Conservation (phyloP, 805 yeast species). For the Teunomyces gatunensis region DNA sequence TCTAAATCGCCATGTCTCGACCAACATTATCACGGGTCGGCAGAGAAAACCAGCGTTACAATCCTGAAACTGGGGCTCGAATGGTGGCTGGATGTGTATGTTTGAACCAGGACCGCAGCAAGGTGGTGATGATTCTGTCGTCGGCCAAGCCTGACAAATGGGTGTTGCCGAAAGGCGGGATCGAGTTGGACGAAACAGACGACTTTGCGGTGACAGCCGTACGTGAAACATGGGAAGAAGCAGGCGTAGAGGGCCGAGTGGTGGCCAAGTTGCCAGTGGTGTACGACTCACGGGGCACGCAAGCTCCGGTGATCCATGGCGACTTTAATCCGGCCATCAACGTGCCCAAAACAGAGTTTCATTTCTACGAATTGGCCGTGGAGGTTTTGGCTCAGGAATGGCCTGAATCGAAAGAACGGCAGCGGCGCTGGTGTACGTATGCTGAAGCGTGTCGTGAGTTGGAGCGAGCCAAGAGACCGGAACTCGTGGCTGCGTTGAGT, state of each 20-base stretch:
- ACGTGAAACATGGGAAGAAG: slow-evolving; percentile 98
- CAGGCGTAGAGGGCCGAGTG: slow-evolving; percentile 77
- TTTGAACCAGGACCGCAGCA: slow-evolving; percentile 50
- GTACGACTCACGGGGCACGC: slow-evolving; percentile 49
- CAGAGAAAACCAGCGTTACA: slow-evolving; percentile 56
- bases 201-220: slow-evolving; percentile 54
- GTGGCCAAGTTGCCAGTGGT: slow-evolving; percentile 58
- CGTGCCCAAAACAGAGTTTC: slow-evolving; percentile 82
- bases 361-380: slow-evolving; percentile 76
- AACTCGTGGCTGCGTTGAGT: slow-evolving; percentile 61
- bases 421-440: slow-evolving; percentile 73
- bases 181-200: slow-evolving; percentile 75
- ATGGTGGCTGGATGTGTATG: slow-evolving; percentile 93
- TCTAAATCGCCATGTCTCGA: not conserved
- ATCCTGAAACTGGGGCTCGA: slow-evolving; percentile 67
- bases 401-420: slow-evolving; percentile 71
- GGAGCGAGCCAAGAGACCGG: slow-evolving; percentile 57
- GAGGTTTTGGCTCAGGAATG: slow-evolving; percentile 55
- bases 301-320: slow-evolving; percentile 36
- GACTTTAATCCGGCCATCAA: slow-evolving; percentile 34
- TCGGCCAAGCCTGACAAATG: slow-evolving; percentile 65
- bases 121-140: slow-evolving; percentile 79
- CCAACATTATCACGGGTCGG: slow-evolving; percentile 44
- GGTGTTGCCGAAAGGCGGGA: slow-evolving; percentile 96
- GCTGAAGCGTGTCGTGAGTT: slow-evolving; percentile 65